Conservation (phyloP, 2,329 filamentous ascomycete species). For the Exophiala sp. region DNA sequence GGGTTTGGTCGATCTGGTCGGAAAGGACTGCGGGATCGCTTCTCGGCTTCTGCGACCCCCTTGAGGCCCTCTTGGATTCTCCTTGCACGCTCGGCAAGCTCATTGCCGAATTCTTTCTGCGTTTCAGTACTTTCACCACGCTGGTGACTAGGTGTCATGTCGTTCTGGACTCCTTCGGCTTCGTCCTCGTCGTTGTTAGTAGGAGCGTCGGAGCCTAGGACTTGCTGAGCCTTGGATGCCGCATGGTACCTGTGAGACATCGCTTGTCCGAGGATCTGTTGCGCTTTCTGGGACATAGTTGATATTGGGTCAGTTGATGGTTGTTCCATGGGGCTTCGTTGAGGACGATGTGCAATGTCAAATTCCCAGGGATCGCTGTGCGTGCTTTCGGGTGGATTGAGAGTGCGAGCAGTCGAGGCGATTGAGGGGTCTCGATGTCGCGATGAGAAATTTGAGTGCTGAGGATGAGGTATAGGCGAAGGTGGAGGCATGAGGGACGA, state of each 20-base stretch:
- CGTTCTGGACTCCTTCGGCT: slow-evolving; percentile 38
- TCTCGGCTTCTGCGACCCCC: slow-evolving; percentile 41
- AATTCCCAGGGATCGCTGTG: slow-evolving; percentile 55
- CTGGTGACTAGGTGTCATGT: slow-evolving; percentile 41
- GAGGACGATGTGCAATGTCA: slow-evolving; percentile 45
- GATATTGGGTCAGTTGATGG: slow-evolving; percentile 22
- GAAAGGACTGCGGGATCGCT: slow-evolving; percentile 43
- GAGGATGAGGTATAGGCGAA: slow-evolving; percentile 31
- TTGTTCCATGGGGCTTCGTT: slow-evolving; percentile 10
- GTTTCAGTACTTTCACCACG: slow-evolving; percentile 48
- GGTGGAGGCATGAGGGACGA: slow-evolving; percentile 70
- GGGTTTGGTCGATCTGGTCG: slow-evolving; percentile 34
- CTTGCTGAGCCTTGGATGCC: slow-evolving; percentile 22
- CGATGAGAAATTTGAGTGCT: not conserved
- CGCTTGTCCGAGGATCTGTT: slow-evolving; percentile 39
- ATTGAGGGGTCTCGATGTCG: slow-evolving; percentile 28
- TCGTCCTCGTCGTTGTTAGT: slow-evolving; percentile 3
- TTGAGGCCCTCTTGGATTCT: slow-evolving; percentile 49
- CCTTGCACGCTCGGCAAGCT: slow-evolving; percentile 46
- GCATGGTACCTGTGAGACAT: slow-evolving; percentile 32
- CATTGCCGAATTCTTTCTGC: slow-evolving; percentile 47
- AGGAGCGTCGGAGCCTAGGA: slow-evolving; percentile 22
- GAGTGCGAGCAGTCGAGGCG: slow-evolving; percentile 35
- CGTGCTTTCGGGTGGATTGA: slow-evolving; percentile 48
- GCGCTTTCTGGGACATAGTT: slow-evolving; percentile 35